These are phyloP conservation scores for Hysterium pulicare DNA, from an alignment of 2,329 filamentous ascomycete genomes.

Conservation along the genomic window DNA sequence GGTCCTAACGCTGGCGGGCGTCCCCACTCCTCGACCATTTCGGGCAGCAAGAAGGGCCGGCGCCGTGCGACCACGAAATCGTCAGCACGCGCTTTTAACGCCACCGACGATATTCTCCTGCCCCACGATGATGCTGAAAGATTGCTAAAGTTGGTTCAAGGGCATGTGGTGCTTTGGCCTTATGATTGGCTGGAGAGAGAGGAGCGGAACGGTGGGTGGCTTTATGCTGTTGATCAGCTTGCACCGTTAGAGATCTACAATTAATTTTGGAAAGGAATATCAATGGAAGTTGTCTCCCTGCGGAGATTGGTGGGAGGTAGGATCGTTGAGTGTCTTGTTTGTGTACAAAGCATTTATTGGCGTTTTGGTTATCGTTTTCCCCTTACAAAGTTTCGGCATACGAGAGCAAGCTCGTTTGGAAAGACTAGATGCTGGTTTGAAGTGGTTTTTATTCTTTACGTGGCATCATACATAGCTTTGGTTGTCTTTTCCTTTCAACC, in stretches of 20 bases:
- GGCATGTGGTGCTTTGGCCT: conserved; percentile 85
- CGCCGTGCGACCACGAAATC: conserved; percentile 68
- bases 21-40: conserved; percentile 11
- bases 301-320: too few relatives aligned
- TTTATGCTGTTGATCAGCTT: conserved; percentile 93
- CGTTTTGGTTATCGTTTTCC: too few relatives aligned
- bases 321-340: too few relatives aligned
- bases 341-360: too few relatives aligned
- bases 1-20: conserved; percentile 8
- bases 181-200: conserved; percentile 87
- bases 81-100: conserved; percentile 61
- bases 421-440: too few relatives aligned
- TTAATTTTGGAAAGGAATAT: too few relatives aligned
- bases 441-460: too few relatives aligned
- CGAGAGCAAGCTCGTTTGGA: too few relatives aligned
- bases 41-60: conserved; percentile 56
- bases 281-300: too few relatives aligned
- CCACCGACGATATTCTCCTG: conserved; percentile 68
- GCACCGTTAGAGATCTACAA: conserved; percentile 91
- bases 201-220: conserved; percentile 91
- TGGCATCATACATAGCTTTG: too few relatives aligned
- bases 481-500: too few relatives aligned
- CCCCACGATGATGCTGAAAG: conserved; percentile 74
- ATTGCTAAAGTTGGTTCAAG: conserved; percentile 77
- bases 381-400: too few relatives aligned